These are phyloP conservation scores for Straminergon stramineum DNA, from an alignment of 225 moss, liverwort and hornwort genomes.

Conservation along the genomic window DNA sequence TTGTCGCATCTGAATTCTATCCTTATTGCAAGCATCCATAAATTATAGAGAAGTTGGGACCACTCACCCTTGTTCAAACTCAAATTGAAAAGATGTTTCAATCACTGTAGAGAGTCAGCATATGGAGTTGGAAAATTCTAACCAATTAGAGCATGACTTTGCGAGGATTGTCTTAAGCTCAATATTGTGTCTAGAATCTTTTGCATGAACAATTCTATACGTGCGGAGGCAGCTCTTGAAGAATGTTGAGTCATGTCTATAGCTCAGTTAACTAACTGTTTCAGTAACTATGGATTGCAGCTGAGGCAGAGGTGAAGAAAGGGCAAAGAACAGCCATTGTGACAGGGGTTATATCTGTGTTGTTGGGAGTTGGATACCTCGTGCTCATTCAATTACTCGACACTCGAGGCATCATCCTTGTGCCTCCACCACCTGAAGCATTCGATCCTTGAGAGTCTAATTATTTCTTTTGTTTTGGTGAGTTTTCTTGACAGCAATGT, in stretches of 20 bases:
- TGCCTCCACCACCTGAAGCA: constrained; percentile 81
- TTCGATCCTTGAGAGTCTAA: constrained; percentile 33
- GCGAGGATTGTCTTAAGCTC: not conserved
- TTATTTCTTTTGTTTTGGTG: not conserved
- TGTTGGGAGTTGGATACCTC: constrained; percentile 74
- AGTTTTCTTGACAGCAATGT: not conserved
- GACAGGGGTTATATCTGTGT: constrained; percentile 62
- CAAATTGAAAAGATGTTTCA: not conserved
- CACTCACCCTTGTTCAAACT: not conserved
- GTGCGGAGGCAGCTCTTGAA: not conserved
- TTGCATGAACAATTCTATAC: not conserved
- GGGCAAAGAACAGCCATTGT: constrained; percentile 57
- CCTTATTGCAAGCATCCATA: not conserved
- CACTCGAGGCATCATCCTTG: constrained; percentile 63
- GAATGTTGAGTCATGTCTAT: not conserved
- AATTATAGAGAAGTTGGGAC: not conserved
- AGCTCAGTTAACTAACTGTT: not conserved
- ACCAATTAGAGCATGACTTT: not conserved
- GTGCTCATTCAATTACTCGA: constrained; percentile 72
- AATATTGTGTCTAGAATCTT: not conserved
- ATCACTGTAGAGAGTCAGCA: not conserved
- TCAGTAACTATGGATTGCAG: not conserved
- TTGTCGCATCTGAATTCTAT: not conserved
- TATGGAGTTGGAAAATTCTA: not conserved
- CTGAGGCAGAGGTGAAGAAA: constrained; percentile 39